phyloP scores from a whole-genome alignment of 305 asterid species.

The Solanum aculeatissimum region DNA sequence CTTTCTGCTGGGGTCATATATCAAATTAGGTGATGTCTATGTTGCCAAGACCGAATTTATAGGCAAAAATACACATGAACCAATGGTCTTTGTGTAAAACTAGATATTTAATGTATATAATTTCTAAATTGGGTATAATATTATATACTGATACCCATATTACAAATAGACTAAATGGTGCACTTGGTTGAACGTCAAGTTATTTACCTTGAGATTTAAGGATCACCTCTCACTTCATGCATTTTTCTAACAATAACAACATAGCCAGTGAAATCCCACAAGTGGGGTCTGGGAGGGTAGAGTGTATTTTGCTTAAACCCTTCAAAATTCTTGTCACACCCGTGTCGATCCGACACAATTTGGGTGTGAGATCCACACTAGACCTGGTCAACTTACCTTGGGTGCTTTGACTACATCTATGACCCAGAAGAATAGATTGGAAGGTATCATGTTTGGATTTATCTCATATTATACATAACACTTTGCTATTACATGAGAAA shows the following conservation, averaged over 20 bases:
- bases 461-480: neutral
- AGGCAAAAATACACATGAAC: neutral
- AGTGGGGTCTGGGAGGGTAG: no score
- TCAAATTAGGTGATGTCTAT: neutral
- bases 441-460: neutral
- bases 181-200: neutral
- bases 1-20: neutral
- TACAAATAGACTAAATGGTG: neutral
- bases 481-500: neutral
- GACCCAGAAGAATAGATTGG: neutral
- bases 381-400: neutral
- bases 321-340: neutral
- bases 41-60: neutral
- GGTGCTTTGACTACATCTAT: neutral
- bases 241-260: neutral
- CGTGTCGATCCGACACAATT: neutral
- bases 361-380: neutral
- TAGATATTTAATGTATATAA: neutral
- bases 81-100: neutral
- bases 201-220: neutral
- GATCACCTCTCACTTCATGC: neutral
- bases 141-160: neutral
- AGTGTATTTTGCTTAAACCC: neutral
- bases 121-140: neutral
- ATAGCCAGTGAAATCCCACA: no score